Evolutionary conservation across 371 early-diverging fungal species (phyloP), one percentile per base, ranked within the genome.

Genomic region (Chytridiales sp.): DNA sequence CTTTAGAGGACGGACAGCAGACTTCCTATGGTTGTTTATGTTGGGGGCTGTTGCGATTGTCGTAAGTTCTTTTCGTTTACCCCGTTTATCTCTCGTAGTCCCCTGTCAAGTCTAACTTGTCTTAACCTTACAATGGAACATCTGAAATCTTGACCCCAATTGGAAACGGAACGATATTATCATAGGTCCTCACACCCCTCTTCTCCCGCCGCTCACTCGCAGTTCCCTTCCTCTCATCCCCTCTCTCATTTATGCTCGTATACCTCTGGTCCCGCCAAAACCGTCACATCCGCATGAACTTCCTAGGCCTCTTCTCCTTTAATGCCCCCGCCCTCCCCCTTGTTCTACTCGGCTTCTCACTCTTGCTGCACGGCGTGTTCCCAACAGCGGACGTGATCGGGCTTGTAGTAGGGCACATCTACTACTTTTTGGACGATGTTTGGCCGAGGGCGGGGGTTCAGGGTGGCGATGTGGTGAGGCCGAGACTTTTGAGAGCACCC

Each of bases 231-330:
- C 74, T 96, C 59, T 90, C 89, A 2, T 81, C 89, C 6, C 82
- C 94, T 8, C 76, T 98, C 29, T 87, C 91, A 2, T 90, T 90
- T 64, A 84, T 91, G 38, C 74, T 98, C 66, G 91, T 92, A 0
- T 98, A 98, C 67, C 78, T 98, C 34, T 98, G 98, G 98, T 87
- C 95, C 30, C 81, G 97, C 38, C 84, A 92, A 43, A 94, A 96
- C 71, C 92, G 95, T 6, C 81, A 84, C 59, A 76, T 92, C 35
- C 81, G 86, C 54, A 73, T 98, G 53, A 90, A 85, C 61, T 92
- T 97, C 56, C 72, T 97, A 50, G 96, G 96, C 17, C 64, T 96
- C 26, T 79, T 97, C 57, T 89, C 80, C 5, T 92, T 95, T 54
- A 80, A 82, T n/a, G 98, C 98, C 4, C 91, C 96, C 2, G 93